Percentiles rank a stretch among this genome's conserved stretches.
Evolutionary conservation across 352 stramenopile genomes (phyloP).

Genomic region (Phytopythium boreale): DNA sequence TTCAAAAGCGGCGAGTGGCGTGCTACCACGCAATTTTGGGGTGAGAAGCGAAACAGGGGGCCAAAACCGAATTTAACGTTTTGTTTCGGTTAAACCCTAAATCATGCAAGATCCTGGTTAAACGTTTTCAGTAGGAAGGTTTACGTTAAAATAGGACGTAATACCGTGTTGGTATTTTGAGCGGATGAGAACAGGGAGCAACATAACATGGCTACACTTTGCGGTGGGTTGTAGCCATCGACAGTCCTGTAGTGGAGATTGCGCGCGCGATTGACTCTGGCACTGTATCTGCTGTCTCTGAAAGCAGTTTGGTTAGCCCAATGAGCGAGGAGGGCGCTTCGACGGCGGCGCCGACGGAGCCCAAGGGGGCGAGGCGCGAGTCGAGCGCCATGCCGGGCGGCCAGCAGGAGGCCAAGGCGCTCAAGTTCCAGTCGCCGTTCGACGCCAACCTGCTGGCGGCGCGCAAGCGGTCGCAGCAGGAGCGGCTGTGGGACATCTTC

Average conservation of each 20-base stretch:
- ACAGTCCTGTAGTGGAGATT: too few species aligned
- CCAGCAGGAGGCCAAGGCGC: neutral
- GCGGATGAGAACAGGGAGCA: neutral
- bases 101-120: too few species aligned
- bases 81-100: neutral
- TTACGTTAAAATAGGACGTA: too few species aligned
- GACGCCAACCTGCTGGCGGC: slow-evolving; percentile 52
- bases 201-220: slow-evolving; percentile 3
- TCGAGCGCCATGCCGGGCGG: neutral
- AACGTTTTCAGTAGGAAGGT: too few species aligned
- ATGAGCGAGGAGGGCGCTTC: neutral
- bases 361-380: neutral
- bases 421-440: slow-evolving; percentile 54
- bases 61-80: slow-evolving; percentile 3
- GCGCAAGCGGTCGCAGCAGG: slow-evolving; percentile 56
- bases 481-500: slow-evolving; percentile 81
- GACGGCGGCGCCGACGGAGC: neutral
- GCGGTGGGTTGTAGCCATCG: neutral
- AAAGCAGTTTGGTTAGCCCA: neutral
- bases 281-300: neutral
- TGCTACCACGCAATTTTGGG: slow-evolving; percentile 15
- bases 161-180: neutral
- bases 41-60: neutral
- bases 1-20: slow-evolving; percentile 5
- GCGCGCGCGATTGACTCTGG: neutral